phyloP scores from a whole-genome alignment of 73 alveolate species.

The Paramecium biaurelia region DNA sequence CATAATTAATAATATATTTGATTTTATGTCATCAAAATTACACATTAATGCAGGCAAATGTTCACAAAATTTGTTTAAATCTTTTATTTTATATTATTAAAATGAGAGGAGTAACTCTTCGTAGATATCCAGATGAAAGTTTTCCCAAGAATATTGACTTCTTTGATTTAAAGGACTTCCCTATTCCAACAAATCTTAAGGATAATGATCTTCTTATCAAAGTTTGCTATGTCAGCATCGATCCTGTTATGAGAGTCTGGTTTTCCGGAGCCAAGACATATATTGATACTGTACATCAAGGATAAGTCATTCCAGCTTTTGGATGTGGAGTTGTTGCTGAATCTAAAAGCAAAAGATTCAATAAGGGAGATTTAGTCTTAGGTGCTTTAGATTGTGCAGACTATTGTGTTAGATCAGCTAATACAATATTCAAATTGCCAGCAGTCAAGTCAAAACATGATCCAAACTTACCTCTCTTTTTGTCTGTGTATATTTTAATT shows the following conservation, averaged over 20 bases:
- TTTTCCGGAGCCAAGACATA: conserved; percentile 59
- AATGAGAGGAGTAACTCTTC: conserved; percentile 21
- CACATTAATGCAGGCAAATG: not conserved
- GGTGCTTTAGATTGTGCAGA: conserved; percentile 49
- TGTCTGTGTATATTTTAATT: not conserved
- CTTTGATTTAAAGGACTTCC: not conserved
- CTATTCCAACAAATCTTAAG: conserved; percentile 18
- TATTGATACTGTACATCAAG: conserved; percentile 40
- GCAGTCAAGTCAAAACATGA: not conserved
- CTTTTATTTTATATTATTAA: not conserved
- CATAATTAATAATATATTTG: not conserved
- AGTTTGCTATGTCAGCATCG: conserved; percentile 42
- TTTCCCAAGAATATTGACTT: conserved; percentile 13
- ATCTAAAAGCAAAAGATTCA: conserved; percentile 32
- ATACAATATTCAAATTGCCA: conserved; percentile 38
- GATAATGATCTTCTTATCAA: conserved; percentile 35
- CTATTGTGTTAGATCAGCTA: conserved; percentile 51
- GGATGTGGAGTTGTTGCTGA: conserved; percentile 48
- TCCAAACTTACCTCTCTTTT: conserved; percentile 33
- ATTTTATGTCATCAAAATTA: not conserved
- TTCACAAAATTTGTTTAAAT: not conserved
- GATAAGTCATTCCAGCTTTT: conserved; percentile 53
- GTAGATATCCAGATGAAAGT: conserved; percentile 25
- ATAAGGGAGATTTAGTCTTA: conserved; percentile 12
- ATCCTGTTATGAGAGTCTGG: conserved; percentile 67